A percentile compares a stretch with the other conserved stretches of the same genome.
Conservation (phyloP, 805 yeast genomes). For the Cyberlindnera xylosilytica region DNA sequence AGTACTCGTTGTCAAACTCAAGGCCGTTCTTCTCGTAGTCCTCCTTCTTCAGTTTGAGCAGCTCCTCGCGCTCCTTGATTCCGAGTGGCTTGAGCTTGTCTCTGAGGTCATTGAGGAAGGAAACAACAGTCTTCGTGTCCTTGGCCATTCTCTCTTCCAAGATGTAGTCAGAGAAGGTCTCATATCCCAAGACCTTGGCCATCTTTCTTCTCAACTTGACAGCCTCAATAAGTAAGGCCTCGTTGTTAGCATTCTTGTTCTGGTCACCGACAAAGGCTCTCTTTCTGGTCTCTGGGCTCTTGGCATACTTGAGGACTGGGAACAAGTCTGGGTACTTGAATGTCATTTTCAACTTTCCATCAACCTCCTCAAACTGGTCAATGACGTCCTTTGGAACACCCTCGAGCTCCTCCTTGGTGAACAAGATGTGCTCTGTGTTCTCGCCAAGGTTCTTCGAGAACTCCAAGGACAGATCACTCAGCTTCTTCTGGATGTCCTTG, state of each 20-base stretch:
- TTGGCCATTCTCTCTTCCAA: conserved; percentile 84
- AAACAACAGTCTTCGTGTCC: conserved; percentile 52
- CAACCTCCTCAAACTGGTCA: conserved; percentile 51
- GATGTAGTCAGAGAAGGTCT: conserved; percentile 64
- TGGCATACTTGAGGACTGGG: conserved; percentile 76
- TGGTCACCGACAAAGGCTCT: conserved; percentile 64
- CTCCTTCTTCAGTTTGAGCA: conserved; percentile 50
- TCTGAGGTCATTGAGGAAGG: conserved; percentile 61
- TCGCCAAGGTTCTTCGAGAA: conserved; percentile 69
- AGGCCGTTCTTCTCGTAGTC: conserved; percentile 47
- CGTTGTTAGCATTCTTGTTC: conserved; percentile 64
- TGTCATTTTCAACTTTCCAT: conserved; percentile 56
- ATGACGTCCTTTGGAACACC: conserved; percentile 72
- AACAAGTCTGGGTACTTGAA: conserved; percentile 78
- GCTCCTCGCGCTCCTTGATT: conserved; percentile 43
- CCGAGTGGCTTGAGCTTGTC: conserved; percentile 60
- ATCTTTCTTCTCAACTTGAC: conserved; percentile 58
- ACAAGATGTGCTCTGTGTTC: conserved; percentile 57
- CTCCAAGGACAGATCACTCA: conserved; percentile 53
- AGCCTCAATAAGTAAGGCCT: conserved; percentile 55
- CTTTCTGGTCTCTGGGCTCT: conserved; percentile 60
- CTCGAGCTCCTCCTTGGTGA: conserved; percentile 60
- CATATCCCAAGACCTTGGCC: conserved; percentile 64
- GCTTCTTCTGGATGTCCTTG: conserved; percentile 53
- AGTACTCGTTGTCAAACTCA: conserved; percentile 39